Base-by-base conservation (phyloP, 805 yeast genomes). In the Monosporozyma aerobia region DNA sequence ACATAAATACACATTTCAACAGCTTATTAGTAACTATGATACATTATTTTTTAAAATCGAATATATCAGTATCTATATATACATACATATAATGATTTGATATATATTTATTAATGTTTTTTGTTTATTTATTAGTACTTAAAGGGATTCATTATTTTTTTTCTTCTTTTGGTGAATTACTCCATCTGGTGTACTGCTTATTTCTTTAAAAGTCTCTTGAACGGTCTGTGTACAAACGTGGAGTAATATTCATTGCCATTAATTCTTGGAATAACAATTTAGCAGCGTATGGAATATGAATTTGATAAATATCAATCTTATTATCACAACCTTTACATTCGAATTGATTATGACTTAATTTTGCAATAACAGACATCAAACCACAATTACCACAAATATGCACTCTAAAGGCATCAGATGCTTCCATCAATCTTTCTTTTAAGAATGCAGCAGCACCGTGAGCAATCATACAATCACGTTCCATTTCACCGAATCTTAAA, bases 381-480 rank as follows among this genome's bases (percentile, higher is more conserved):
- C 99, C 99, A 78, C 99, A 94, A 64, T 92, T 82, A 66, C 98
- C 99, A 77, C 99, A 94, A 32, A 94, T 85, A 69, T 94, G 98
- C 44, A 94, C 98, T 72, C 98, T 81, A 78, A 94, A 94, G 1
- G 98, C 97, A 75, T 94, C 99, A 0, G 98, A 92, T 11, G 97
- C 97, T 72, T 94, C 98, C 97, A 94, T 92, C 70, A 94, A 77
- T 70, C 99, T 81, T 75, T 94, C 99, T 72, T 92, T 90, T 75
- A 94, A 80, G 77, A 94, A 92, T 7, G 97, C 95, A 3, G 99
- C 97, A 13, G 97, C 98, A 70, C 99, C 99, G 69, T 94, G 98
- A 2, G 99, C 99, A 77, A 94, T 94, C 97, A 94, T 92, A 85
- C 99, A 94, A 79, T 94, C 99, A 77, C 99, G 88, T 75, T 94